Evolutionary conservation across 2,329 filamentous ascomycete species (phyloP).

Genomic region (Aaosphaeria pasadenensis): DNA sequence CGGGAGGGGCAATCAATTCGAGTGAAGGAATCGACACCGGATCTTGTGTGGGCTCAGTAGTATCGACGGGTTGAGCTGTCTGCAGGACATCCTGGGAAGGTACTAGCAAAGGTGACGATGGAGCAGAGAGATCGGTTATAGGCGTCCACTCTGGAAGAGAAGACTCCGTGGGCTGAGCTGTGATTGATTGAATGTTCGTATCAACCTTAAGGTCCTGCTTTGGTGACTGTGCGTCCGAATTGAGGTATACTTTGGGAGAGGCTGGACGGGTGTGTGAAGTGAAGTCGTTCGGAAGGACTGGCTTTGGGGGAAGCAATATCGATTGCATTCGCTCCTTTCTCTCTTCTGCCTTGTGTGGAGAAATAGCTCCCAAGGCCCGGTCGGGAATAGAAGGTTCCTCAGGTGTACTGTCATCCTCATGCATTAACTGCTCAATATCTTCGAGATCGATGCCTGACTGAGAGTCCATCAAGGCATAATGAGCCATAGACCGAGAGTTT

Average conservation of each 20-base stretch:
- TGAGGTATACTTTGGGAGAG: constrained; percentile 36
- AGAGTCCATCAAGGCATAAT: constrained; percentile 57
- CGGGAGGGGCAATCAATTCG: constrained; percentile 10
- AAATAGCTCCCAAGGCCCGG: constrained; percentile 12
- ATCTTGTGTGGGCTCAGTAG: not conserved
- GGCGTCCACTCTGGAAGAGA: constrained; percentile 28
- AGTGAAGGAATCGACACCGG: not conserved
- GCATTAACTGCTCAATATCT: constrained; percentile 47
- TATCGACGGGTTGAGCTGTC: constrained; percentile 2
- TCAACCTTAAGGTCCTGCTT: constrained; percentile 17
- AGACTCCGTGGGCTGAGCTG: constrained; percentile 3
- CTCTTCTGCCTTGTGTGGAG: constrained; percentile 10
- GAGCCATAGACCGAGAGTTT: constrained; percentile 48
- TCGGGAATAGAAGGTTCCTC: constrained; percentile 19
- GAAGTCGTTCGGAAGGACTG: constrained; percentile 26
- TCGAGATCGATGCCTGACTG: constrained; percentile 43
- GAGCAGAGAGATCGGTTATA: constrained; percentile 31
- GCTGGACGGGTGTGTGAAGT: constrained; percentile 25
- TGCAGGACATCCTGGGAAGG: constrained; percentile 3
- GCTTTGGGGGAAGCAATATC: constrained; percentile 37
- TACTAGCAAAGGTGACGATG: constrained; percentile 23
- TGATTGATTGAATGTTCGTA: constrained; percentile 10
- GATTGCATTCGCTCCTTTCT: constrained; percentile 34
- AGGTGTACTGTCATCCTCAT: constrained; percentile 37
- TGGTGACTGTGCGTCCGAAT: constrained; percentile 15